These are phyloP conservation scores for Hypoxylon rubiginosum DNA, from an alignment of 2,329 filamentous ascomycete genomes.

Conservation along the genomic window DNA sequence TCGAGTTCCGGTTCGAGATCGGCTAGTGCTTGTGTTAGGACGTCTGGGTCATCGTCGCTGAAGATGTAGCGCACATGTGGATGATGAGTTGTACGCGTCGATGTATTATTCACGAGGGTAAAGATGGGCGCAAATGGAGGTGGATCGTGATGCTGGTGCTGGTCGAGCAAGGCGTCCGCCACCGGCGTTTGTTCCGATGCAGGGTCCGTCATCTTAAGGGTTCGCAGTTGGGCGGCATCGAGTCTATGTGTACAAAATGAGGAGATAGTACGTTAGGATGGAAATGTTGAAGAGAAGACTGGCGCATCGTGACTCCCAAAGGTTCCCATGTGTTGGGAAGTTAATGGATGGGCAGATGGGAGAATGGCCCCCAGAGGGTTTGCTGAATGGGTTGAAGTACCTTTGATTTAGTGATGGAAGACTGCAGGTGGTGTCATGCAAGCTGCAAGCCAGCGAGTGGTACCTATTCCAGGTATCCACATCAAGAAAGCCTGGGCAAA, in stretches of 20 bases:
- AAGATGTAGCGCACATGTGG: slow-evolving; percentile 94
- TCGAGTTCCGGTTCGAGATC: slow-evolving; percentile 56
- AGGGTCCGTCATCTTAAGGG: slow-evolving; percentile 50
- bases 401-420: slow-evolving; percentile 31
- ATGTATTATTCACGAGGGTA: slow-evolving; percentile 82
- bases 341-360: slow-evolving; percentile 18
- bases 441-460: slow-evolving; percentile 39
- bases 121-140: slow-evolving; percentile 82
- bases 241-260: slow-evolving; percentile 23
- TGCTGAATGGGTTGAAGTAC: slow-evolving; percentile 28
- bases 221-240: slow-evolving; percentile 40
- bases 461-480: slow-evolving; percentile 35
- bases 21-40: slow-evolving; percentile 76
- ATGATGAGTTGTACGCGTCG: slow-evolving; percentile 81
- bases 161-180: slow-evolving; percentile 37
- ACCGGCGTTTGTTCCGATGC: slow-evolving; percentile 39
- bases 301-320: slow-evolving; percentile 45
- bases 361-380: slow-evolving; percentile 22
- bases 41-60: slow-evolving; percentile 86
- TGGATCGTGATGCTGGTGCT: slow-evolving; percentile 37
- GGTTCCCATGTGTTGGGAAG: slow-evolving; percentile 35
- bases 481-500: neutral
- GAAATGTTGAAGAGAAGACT: slow-evolving; percentile 39
- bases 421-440: slow-evolving; percentile 45
- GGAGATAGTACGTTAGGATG: slow-evolving; percentile 28